A percentile compares a stretch with the other conserved stretches of the same genome.
These are phyloP conservation scores for Chalciporus sphaerocephalus DNA, from an alignment of 768 basidiomycete species.

Conservation along the genomic window DNA sequence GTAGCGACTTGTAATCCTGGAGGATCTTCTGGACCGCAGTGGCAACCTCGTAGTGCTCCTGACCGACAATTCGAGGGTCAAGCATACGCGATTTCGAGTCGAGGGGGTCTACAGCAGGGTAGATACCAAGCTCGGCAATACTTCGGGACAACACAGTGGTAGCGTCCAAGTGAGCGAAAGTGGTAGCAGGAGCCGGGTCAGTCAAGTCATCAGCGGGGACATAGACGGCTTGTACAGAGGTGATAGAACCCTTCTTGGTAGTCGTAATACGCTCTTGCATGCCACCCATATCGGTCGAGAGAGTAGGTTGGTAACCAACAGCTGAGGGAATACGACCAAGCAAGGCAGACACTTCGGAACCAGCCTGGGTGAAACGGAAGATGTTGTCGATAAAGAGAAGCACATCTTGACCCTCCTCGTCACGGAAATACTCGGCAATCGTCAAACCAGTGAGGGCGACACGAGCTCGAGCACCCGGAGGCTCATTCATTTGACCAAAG, in stretches of 20 bases:
- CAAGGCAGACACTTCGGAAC: slow-evolving; percentile 99
- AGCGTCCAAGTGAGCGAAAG: slow-evolving; percentile 99
- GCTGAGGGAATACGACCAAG: slow-evolving; percentile 99
- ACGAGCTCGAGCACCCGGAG: slow-evolving; percentile 99
- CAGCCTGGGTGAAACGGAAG: slow-evolving; percentile 99
- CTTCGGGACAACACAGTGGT: slow-evolving; percentile 99
- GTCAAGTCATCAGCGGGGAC: slow-evolving; percentile 99
- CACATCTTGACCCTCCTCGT: slow-evolving; percentile 99
- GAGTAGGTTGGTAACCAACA: slow-evolving; percentile 99
- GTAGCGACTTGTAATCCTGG: slow-evolving; percentile 93
- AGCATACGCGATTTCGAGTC: slow-evolving; percentile 99
- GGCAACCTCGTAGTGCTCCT: slow-evolving; percentile 94
- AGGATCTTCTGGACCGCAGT: slow-evolving; percentile 97
- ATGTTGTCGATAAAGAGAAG: slow-evolving; percentile 99
- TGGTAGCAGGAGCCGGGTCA: slow-evolving; percentile 98
- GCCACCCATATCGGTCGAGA: slow-evolving; percentile 99
- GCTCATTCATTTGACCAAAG: slow-evolving; percentile 99
- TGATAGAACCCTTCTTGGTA: slow-evolving; percentile 99
- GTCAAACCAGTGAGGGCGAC: slow-evolving; percentile 98
- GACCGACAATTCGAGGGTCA: slow-evolving; percentile 96
- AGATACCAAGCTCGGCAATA: slow-evolving; percentile 98
- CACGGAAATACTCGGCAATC: slow-evolving; percentile 99
- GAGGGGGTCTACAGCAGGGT: slow-evolving; percentile 98
- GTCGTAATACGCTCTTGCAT: slow-evolving; percentile 99
- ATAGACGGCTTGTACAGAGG: slow-evolving; percentile 99